Evolutionary conservation across 1,284 basidiomycete genomes (phyloP).

Genomic region (Ceratobasidium sp.): DNA sequence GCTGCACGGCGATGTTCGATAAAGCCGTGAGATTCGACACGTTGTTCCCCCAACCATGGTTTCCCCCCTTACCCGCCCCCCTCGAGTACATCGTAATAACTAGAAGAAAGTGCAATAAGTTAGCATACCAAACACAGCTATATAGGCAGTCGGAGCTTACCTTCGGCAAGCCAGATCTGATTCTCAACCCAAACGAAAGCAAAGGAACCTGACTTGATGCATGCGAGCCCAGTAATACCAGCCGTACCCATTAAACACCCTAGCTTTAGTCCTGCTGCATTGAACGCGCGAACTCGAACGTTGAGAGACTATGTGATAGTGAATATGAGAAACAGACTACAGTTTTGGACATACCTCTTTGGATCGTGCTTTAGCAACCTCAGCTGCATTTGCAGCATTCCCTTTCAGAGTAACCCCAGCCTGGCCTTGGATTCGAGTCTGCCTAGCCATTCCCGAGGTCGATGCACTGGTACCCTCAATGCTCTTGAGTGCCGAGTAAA

Average conservation of each 20-base stretch:
- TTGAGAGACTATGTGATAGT: constrained; percentile 1
- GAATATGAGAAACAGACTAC: neutral
- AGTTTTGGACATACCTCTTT: neutral
- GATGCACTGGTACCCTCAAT: constrained; percentile 19
- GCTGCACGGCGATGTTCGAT: neutral
- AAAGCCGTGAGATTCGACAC: neutral
- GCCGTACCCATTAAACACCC: neutral
- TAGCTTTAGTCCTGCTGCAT: neutral
- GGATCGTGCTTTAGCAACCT: neutral
- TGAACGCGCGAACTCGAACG: neutral
- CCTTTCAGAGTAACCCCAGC: constrained; percentile 11
- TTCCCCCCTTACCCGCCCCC: constrained; percentile 15
- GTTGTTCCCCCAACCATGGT: neutral
- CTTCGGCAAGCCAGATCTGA: constrained; percentile 12
- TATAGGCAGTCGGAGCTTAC: neutral
- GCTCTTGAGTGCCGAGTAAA: constrained; percentile 30
- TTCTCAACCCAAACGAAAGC: neutral
- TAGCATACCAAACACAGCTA: neutral
- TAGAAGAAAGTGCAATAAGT: neutral
- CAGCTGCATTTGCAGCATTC: constrained; percentile 46
- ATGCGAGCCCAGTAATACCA: neutral
- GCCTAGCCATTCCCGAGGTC: neutral
- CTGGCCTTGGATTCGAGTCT: constrained; percentile 10
- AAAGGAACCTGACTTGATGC: neutral
- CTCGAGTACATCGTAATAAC: constrained; percentile 10